These are phyloP conservation scores for Chrysosporium queenslandicum DNA, from an alignment of 2,329 filamentous ascomycete species.

Conservation along the genomic window DNA sequence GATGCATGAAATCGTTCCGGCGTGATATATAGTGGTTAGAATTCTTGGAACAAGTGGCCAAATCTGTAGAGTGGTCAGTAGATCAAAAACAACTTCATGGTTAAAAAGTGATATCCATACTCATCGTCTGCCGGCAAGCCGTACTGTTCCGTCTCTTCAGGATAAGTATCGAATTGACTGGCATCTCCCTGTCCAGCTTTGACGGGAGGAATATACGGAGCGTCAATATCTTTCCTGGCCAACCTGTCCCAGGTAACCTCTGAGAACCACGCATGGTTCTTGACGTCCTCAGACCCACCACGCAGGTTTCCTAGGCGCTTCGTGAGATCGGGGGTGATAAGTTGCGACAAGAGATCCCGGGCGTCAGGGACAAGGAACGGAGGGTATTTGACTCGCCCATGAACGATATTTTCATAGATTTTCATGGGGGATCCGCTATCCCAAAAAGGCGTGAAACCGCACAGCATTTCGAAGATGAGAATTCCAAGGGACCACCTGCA, in stretches of 20 bases:
- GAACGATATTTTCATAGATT: constrained; percentile 98
- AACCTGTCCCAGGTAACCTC: constrained; percentile 97
- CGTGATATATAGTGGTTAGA: constrained; percentile 39
- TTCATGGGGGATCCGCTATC: constrained; percentile 86
- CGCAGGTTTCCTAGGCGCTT: constrained; percentile 92
- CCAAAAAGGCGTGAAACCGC: constrained; percentile 98
- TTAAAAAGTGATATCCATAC: constrained; percentile 49
- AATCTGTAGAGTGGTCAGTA: constrained; percentile 41
- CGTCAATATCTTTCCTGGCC: constrained; percentile 92
- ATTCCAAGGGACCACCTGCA: constrained; percentile 95
- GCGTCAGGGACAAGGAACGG: constrained; percentile 91
- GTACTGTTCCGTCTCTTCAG: constrained; percentile 91
- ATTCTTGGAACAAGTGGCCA: constrained; percentile 65
- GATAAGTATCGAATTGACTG: constrained; percentile 96
- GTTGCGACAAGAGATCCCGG: constrained; percentile 78
- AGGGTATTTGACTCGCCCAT: constrained; percentile 91
- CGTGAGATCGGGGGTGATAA: constrained; percentile 90
- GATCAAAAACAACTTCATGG: not conserved
- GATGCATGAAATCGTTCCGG: not conserved
- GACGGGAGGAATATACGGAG: constrained; percentile 92
- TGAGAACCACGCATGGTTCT: constrained; percentile 90
- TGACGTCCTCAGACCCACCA: constrained; percentile 82
- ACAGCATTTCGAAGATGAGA: constrained; percentile 98
- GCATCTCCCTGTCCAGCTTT: constrained; percentile 89
- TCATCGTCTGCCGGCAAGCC: constrained; percentile 68